These are phyloP conservation scores for Trichoderma sp. DNA, from an alignment of 2,329 filamentous ascomycete species.

Conservation along the genomic window DNA sequence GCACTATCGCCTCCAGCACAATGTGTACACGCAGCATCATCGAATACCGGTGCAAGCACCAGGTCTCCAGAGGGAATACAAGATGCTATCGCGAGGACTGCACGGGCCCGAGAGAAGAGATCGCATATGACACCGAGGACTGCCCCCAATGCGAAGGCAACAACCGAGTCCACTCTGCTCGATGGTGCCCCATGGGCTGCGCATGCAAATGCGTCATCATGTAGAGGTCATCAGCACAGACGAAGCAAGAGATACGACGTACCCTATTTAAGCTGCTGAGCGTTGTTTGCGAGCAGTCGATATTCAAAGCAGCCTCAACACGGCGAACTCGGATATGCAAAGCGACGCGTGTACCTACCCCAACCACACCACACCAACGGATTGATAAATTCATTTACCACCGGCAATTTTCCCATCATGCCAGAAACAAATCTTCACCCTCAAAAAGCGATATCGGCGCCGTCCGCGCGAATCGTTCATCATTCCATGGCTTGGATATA, in stretches of 20 bases:
- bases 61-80: constrained; percentile 39
- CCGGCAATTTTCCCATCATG: not conserved
- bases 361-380: not conserved
- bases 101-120: constrained; percentile 36
- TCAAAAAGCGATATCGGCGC: not conserved
- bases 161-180: constrained; percentile 36
- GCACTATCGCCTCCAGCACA: constrained; percentile 1
- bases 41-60: constrained; percentile 43
- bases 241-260: not conserved
- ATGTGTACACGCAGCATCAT: constrained; percentile 41
- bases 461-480: not conserved
- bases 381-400: not conserved
- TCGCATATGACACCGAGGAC: constrained; percentile 36
- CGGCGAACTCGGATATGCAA: not conserved
- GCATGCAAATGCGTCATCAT: constrained; percentile 31
- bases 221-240: constrained; percentile 20
- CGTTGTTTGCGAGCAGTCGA: not conserved
- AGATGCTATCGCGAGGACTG: constrained; percentile 40
- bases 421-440: not conserved
- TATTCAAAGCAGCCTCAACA: not conserved
- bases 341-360: not conserved
- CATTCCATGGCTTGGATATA: not conserved
- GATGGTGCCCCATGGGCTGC: constrained; percentile 43
- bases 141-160: constrained; percentile 41
- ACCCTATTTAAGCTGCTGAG: not conserved